These are phyloP conservation scores for Paraphysoderma sedebokerense DNA, from an alignment of 371 early-diverging fungal species.

Conservation along the genomic window DNA sequence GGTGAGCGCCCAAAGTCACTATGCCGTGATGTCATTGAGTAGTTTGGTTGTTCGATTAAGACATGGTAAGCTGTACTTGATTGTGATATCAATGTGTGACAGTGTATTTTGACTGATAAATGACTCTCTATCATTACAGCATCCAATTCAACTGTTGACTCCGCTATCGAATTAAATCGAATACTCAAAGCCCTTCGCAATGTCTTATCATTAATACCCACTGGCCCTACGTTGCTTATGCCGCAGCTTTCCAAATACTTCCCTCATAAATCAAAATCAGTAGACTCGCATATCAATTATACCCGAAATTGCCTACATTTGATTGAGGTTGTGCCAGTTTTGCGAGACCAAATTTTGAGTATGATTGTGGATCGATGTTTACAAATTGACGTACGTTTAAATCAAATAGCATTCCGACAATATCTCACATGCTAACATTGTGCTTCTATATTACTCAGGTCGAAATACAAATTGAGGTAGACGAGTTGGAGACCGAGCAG, in stretches of 20 bases:
- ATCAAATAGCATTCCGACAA: not conserved
- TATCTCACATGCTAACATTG: not conserved
- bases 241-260: constrained; percentile 42
- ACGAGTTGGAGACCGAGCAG: constrained; percentile 46
- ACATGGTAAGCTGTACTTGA: constrained; percentile 30
- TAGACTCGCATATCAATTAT: constrained; percentile 47
- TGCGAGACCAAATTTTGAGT: constrained; percentile 53
- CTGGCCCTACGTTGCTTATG: constrained; percentile 46
- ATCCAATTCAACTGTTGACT: constrained; percentile 3
- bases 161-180: constrained; percentile 26
- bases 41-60: constrained; percentile 39
- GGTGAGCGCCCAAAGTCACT: constrained; percentile 67
- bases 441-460: constrained; percentile 20
- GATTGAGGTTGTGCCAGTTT: constrained; percentile 50
- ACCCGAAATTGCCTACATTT: constrained; percentile 53
- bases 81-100: not conserved
- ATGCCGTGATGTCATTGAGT: constrained; percentile 42
- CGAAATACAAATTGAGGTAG: constrained; percentile 82
- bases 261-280: constrained; percentile 55
- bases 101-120: not conserved
- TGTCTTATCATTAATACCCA: constrained; percentile 58
- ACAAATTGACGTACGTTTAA: constrained; percentile 56
- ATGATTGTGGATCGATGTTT: constrained; percentile 61
- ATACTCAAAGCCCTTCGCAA: constrained; percentile 45
- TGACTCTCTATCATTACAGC: not conserved